Evolutionary conservation across 192 early-diverging fungal genomes (phyloP), one percentile per base, ranked within the genome.

Genomic region (Coemansia sp.): DNA sequence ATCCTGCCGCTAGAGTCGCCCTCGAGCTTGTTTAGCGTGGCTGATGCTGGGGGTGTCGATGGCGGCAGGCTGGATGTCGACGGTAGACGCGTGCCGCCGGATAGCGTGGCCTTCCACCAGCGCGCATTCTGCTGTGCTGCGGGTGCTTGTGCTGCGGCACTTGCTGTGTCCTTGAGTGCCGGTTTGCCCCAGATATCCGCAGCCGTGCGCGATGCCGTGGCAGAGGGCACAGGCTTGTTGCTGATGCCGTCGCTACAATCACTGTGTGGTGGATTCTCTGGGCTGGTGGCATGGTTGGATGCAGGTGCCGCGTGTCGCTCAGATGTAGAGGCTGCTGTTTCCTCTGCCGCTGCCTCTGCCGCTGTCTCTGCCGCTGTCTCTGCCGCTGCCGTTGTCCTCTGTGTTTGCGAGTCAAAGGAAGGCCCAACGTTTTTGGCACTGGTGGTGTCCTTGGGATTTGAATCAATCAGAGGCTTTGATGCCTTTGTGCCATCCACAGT

Each of bases 21-120:
- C 28, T 46, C 17, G 3, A 2, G 18, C 4, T 15, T 9, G 14
- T 28, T 24, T 29, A n/a, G 15, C 13, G 28, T 9, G 30, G 24
- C 28, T 30, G 37, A 34, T 3, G 48, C 42, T 20, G 45, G 18
- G 3, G 37, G 39, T 19, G 26, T 25, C 19, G 50, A 26, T 27
- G 37, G 24, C 5, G 35, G 28, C 22, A 37, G 57, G 2, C 35
- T 15, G 9, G 34, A 3, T 28, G 29, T 47, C 23, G 44, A 8
- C 45, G 15, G 13, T 9, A 26, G n/a, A 14, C 19, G 19, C 14
- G 40, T 26, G 25, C 36, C 48, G 0, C 40, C 46, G 22, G 68
- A 59, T 4, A 72, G 37, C 5, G 56, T 72, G 0, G 60, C 68
- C 38, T 72, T 72, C 68, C 68, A 72, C 68, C 68, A 72, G 14